Evolutionary conservation across 2,329 filamentous ascomycete genomes (phyloP), one percentile per base, ranked within the genome.

Genomic region (Cytospora schulzeri): DNA sequence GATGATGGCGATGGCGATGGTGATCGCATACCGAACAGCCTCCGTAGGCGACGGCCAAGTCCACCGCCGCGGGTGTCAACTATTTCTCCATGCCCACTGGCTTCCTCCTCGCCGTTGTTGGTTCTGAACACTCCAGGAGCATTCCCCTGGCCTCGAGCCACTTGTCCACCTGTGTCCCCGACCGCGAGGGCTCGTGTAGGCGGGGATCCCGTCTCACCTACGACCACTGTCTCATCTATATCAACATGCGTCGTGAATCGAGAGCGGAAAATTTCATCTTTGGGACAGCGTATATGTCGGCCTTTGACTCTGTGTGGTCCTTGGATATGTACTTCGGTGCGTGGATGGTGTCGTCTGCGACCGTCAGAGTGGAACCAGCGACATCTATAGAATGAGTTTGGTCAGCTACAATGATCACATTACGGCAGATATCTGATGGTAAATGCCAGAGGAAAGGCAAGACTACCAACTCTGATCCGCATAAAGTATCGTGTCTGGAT

Each of bases 281-380:
- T 22, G 12, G 28, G 59, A 19, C 59, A 55, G 9, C 28, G 59
- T 12, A 51, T 24, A 61, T 61, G 51, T 1, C 59, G 51, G 9
- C 51, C 51, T 12, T 4, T 35, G 19, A 55, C 51, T n/a, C 19
- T 48, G 35, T 22, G 26, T 2, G 24, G 51, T n/a, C 59, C 51
- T 31, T 55, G 51, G 17, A 48, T 26, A 2, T 33, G 51, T n/a
- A 55, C 9, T 19, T 48, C 35, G 28, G 51, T 55, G 17, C 51
- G 59, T 7, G 59, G 35, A 19, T 61, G 51, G 4, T 26, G 35
- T 1, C 51, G 59, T 15, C 59, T 52, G 12, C 51, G 35, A 19
- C 59, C 51, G 45, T 61, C 14, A 19, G 35, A 5, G 31, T 48
- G 59, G 17, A 55, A 61, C 38, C 26, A 61, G 17, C 35, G 59